phyloP scores from a whole-genome alignment of 768 basidiomycete species.

The Pleurotus platypus region DNA sequence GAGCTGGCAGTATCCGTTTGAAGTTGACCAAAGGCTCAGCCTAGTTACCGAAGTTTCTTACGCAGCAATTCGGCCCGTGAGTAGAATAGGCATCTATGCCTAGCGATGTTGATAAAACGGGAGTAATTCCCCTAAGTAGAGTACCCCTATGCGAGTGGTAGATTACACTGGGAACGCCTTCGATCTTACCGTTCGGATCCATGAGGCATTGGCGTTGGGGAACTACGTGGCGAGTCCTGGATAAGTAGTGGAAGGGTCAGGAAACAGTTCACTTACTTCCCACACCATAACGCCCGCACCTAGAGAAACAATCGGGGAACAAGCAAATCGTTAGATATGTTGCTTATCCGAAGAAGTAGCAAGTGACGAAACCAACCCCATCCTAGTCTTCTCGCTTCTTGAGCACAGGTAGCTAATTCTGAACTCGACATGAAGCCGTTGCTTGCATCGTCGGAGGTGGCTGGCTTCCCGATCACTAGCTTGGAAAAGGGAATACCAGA shows the following conservation, averaged over 20 bases:
- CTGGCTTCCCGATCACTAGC: constrained; percentile 76
- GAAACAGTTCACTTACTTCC: constrained; percentile 17
- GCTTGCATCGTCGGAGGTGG: constrained; percentile 42
- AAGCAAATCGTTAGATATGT: background rate
- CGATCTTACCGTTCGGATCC: constrained; percentile 37
- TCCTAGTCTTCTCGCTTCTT: constrained; percentile 54
- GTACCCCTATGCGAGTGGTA: no score
- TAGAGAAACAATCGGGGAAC: constrained; percentile 5
- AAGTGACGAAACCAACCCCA: constrained; percentile 52
- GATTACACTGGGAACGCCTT: constrained; percentile 29
- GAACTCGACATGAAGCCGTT: constrained; percentile 61
- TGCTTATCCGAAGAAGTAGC: background rate
- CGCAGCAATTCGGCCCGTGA: no score
- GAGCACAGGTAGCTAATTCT: constrained; percentile 55
- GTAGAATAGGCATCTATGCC: no score
- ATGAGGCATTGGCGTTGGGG: constrained; percentile 35
- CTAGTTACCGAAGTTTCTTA: no score
- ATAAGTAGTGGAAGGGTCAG: background rate
- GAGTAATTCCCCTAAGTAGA: no score
- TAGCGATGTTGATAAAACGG: no score
- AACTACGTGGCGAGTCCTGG: constrained; percentile 20
- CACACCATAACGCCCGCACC: constrained; percentile 28
- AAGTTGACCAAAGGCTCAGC: no score
- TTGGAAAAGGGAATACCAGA: constrained; percentile 58
- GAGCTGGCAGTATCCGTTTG: no score